These are phyloP conservation scores for Russula ochroleuca DNA, from an alignment of 768 basidiomycete species.

Conservation along the genomic window DNA sequence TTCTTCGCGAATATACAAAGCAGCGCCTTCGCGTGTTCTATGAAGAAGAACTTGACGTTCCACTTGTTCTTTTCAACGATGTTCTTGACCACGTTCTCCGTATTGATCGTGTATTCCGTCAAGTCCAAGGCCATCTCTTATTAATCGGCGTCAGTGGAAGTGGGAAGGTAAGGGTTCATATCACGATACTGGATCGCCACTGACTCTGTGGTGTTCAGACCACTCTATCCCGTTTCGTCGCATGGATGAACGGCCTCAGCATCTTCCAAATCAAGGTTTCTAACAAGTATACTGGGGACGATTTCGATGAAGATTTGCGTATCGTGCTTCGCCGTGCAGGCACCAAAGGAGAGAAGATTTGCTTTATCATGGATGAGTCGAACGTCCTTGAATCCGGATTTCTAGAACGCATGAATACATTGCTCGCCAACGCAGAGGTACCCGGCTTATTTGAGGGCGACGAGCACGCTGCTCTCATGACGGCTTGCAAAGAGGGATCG, in stretches of 20 bases:
- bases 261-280: slow-evolving; percentile 99
- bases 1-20: slow-evolving; percentile 92
- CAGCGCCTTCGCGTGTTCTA: slow-evolving; percentile 97
- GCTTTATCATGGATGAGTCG: slow-evolving; percentile 99
- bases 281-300: slow-evolving; percentile 97
- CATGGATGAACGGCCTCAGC: slow-evolving; percentile 99
- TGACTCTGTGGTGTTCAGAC: slow-evolving; percentile 53
- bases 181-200: background rate
- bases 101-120: slow-evolving; percentile 98
- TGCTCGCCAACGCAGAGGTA: slow-evolving; percentile 99
- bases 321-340: slow-evolving; percentile 92
- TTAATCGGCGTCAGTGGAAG: slow-evolving; percentile 98
- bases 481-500: slow-evolving; percentile 99
- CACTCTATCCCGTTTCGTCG: slow-evolving; percentile 94
- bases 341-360: slow-evolving; percentile 98
- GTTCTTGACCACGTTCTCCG: slow-evolving; percentile 96
- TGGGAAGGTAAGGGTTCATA: slow-evolving; percentile 70
- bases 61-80: slow-evolving; percentile 96
- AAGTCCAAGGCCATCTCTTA: slow-evolving; percentile 93
- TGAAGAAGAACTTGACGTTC: slow-evolving; percentile 97
- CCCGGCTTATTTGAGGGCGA: slow-evolving; percentile 99
- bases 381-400: slow-evolving; percentile 99
- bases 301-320: slow-evolving; percentile 97
- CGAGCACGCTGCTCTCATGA: slow-evolving; percentile 96
- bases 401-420: slow-evolving; percentile 99